These are phyloP conservation scores for Dictyostelium firmibasis DNA, from an alignment of 78 protist genomes.

Conservation along the genomic window DNA sequence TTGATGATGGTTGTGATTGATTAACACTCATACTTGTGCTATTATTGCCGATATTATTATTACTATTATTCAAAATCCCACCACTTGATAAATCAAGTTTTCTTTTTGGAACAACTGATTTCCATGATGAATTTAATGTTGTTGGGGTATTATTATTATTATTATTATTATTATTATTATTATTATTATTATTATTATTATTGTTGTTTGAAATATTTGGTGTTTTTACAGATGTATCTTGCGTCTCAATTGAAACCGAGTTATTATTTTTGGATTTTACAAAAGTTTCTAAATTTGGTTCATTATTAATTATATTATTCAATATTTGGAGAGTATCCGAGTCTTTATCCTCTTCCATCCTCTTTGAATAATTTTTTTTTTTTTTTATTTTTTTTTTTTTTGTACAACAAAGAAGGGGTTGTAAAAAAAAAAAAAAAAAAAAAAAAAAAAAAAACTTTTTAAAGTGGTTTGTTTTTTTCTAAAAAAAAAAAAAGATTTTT, in stretches of 20 bases:
- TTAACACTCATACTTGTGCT: too few species aligned
- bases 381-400: neutral
- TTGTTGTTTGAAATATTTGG: neutral
- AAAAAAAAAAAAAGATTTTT: neutral
- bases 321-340: neutral
- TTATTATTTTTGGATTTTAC: neutral
- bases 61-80: too few species aligned
- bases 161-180: too few species aligned
- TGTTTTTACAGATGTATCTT: neutral
- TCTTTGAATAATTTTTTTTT: neutral
- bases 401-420: neutral
- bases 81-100: neutral
- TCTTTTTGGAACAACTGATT: neutral
- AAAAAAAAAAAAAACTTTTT: neutral
- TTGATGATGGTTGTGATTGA: neutral
- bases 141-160: neutral
- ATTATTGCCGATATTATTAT: too few species aligned
- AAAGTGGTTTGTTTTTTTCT: neutral
- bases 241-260: neutral
- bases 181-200: neutral
- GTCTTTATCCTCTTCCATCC: neutral
- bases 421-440: neutral
- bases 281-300: neutral
- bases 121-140: conserved; percentile 1
- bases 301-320: neutral